A percentile compares a stretch with the other conserved stretches of the same genome.
These are phyloP conservation scores for Coemansia sp. DNA, from an alignment of 192 early-diverging fungal species.

Conservation along the genomic window DNA sequence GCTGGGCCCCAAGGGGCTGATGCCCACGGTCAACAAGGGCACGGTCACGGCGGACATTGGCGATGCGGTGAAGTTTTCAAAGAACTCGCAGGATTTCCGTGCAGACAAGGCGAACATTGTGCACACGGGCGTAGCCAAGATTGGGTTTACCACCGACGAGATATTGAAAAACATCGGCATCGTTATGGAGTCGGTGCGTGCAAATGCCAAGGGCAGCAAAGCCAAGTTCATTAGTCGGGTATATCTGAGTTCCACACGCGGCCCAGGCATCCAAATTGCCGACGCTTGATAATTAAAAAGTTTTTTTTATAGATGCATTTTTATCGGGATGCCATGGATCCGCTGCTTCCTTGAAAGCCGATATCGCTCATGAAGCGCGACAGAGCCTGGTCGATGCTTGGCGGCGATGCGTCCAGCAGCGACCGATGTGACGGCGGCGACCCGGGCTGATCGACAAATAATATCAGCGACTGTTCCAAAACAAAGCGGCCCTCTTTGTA, in stretches of 20 bases:
- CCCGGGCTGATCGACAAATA: neutral
- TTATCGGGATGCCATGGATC: neutral
- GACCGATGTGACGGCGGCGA: neutral
- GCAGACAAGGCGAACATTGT: constrained; percentile 70
- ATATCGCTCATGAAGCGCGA: constrained; percentile 12
- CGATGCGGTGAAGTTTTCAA: constrained; percentile 58
- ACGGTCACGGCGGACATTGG: constrained; percentile 76
- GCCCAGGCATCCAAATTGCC: constrained; percentile 61
- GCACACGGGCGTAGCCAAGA: constrained; percentile 55
- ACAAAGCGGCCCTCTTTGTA: constrained; percentile 51
- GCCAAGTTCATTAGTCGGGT: constrained; percentile 59
- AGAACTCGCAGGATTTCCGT: constrained; percentile 70
- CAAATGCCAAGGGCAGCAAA: constrained; percentile 48
- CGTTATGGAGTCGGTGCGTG: constrained; percentile 60
- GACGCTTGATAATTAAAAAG: constrained; percentile 28
- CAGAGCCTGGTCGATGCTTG: constrained; percentile 4
- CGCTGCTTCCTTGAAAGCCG: neutral
- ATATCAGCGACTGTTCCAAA: constrained; percentile 36
- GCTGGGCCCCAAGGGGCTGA: constrained; percentile 92
- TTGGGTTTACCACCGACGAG: constrained; percentile 31
- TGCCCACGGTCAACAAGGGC: constrained; percentile 85
- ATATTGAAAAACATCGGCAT: constrained; percentile 54
- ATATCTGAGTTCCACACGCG: constrained; percentile 63
- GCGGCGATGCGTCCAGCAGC: constrained; percentile 7
- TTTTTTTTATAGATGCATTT: neutral